Evolutionary conservation across 169 alveolate species (phyloP), one percentile per base, ranked within the genome.

Genomic region (Plasmodium inui): DNA sequence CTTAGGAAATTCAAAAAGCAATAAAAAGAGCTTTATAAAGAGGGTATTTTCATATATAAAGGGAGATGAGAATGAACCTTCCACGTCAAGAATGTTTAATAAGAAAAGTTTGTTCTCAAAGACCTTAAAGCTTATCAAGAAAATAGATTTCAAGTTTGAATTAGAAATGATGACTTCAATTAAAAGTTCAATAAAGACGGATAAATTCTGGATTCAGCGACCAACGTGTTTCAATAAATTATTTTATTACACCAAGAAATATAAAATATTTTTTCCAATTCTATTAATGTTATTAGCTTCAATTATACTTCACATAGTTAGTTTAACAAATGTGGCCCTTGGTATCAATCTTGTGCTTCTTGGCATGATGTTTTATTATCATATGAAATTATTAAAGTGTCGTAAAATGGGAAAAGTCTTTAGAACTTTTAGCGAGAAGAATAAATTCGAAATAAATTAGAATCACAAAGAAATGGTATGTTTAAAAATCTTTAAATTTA

Each of bases 121-220:
- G 55, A 7, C 37, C 17, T 39, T 39, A n/a, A 37, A 78, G 4
- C 10, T 78, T 17, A 17, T 78, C 26, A 32, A 78, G 41, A 78
- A 19, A 78, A n/a, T 28, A 78, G 84, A 78, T 78, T 78, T 14
- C 44, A 78, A 1, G 53, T 78, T 78, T 78, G 84, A 78, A 78
- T 39, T 78, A 78, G 70, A 78, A 78, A 19, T 78, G 1, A 39
- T 78, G 30, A 39, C 39, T 6, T 78, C 61, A 78, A 2, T 78
- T 71, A 78, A 41, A 78, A 5, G 39, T 0, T 12, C 26, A n/a
- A 39, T 12, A 78, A 12, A 22, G 55, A 39, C 41, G 14, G 84
- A 78, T 28, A 7, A 34, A 1, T 78, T 78, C 61, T 78, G 39
- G 84, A 46, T 78, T 28, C 39, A 78, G 28, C 70, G 39, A 39